Evolutionary conservation across 208 protist species (phyloP).

Genomic region (Kentomonas sorsogonicus): DNA sequence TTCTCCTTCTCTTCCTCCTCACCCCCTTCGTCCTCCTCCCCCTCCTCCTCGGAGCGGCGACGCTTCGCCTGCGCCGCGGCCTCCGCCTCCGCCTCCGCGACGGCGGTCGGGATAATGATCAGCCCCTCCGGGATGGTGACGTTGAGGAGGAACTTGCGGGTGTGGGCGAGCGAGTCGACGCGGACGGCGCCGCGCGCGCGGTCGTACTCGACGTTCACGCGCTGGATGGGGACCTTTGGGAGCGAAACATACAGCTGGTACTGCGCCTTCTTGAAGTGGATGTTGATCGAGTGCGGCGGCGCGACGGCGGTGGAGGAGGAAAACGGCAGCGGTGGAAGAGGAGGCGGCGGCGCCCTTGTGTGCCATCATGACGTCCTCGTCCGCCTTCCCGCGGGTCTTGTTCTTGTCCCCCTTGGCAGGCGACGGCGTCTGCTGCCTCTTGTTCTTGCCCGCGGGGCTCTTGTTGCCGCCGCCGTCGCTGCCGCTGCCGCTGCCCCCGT

Average conservation of each 20-base stretch:
- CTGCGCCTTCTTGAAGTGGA: slow-evolving; percentile 80
- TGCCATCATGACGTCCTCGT: neutral
- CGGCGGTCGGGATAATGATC: slow-evolving; percentile 28
- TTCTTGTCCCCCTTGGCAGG: neutral
- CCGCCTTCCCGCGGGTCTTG: neutral
- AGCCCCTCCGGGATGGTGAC: slow-evolving; percentile 69
- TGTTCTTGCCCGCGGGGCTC: slow-evolving; percentile 10
- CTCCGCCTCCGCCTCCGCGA: slow-evolving; percentile 45
- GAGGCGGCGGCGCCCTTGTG: slow-evolving; percentile 1
- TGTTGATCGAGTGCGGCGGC: slow-evolving; percentile 59
- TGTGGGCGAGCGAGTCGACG: slow-evolving; percentile 71
- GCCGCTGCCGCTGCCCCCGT: neutral
- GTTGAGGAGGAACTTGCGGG: slow-evolving; percentile 77
- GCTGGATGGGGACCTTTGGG: slow-evolving; percentile 65
- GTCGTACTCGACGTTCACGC: slow-evolving; percentile 69
- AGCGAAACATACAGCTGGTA: slow-evolving; percentile 71
- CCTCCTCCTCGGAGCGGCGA: slow-evolving; percentile 23
- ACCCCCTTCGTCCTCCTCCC: slow-evolving; percentile 19
- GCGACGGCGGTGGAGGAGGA: slow-evolving; percentile 21
- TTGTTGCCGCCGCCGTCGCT: neutral
- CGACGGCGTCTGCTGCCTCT: neutral
- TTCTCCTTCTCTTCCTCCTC: no score
- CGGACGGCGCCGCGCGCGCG: slow-evolving; percentile 45
- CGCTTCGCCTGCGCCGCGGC: slow-evolving; percentile 39
- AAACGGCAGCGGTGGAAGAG: slow-evolving; percentile 5